Conservation (phyloP, 805 yeast genomes). For the Candida adriatica region DNA sequence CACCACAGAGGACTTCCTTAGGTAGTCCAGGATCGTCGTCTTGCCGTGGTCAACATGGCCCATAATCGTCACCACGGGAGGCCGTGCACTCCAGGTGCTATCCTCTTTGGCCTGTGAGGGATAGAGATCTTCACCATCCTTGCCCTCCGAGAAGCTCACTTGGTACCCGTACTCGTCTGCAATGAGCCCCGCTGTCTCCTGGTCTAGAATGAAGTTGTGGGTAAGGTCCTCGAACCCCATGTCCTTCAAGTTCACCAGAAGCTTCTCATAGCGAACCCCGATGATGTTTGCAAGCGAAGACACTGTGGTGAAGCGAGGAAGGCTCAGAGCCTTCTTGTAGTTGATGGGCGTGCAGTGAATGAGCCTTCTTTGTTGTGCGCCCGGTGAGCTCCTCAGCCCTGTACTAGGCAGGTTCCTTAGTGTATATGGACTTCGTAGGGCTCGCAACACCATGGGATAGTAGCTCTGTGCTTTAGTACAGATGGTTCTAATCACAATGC, state of each 20-base stretch:
- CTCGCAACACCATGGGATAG: no score
- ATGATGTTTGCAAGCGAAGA: slow-evolving; percentile 71
- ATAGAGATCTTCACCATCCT: slow-evolving; percentile 40
- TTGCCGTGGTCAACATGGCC: slow-evolving; percentile 99
- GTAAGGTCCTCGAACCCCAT: slow-evolving; percentile 69
- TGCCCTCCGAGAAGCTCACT: slow-evolving; percentile 26
- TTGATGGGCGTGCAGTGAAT: not conserved
- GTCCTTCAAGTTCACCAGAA: slow-evolving; percentile 49
- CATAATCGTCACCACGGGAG: slow-evolving; percentile 96
- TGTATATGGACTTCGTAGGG: no score
- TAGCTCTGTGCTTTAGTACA: no score
- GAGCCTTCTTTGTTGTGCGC: not conserved
- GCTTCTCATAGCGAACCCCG: slow-evolving; percentile 52
- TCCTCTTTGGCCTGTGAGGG: slow-evolving; percentile 39
- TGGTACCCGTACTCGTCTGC: slow-evolving; percentile 86
- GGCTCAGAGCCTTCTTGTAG: slow-evolving; percentile 22
- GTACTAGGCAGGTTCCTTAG: no score
- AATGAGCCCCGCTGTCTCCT: slow-evolving; percentile 77
- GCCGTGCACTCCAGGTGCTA: slow-evolving; percentile 48
- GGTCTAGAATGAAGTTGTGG: slow-evolving; percentile 75
- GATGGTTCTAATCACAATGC: no score
- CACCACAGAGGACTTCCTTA: slow-evolving; percentile 80
- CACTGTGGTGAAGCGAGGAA: slow-evolving; percentile 77
- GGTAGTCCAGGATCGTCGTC: slow-evolving; percentile 83
- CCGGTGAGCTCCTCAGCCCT: not conserved